Percentiles rank a stretch among this genome's conserved stretches.
Conservation (phyloP, 441 rosid genomes). For the Gossypium aridum region DNA sequence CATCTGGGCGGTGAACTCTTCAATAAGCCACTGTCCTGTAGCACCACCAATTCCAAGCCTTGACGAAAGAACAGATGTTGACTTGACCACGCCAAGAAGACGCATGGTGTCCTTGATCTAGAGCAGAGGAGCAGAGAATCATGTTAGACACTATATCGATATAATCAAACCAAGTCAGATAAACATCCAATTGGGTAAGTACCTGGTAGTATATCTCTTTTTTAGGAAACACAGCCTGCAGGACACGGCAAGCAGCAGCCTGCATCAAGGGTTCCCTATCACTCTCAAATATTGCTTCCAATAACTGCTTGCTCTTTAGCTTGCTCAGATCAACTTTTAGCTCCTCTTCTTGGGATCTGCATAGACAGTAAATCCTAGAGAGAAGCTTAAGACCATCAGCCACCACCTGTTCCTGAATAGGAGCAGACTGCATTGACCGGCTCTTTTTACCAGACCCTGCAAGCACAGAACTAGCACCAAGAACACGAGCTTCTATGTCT, state of each 20-base stretch:
- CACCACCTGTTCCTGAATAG: conserved; percentile 89
- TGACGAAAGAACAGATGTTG: conserved; percentile 68
- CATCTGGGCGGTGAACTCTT: conserved; percentile 97
- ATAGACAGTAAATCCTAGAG: conserved; percentile 59
- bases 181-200: conserved; percentile 13
- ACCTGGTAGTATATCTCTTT: conserved; percentile 93
- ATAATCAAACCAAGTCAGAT: neutral
- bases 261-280: conserved; percentile 89
- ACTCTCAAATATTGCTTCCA: conserved; percentile 88
- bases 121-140: conserved; percentile 20
- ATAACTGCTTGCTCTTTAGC: conserved; percentile 78
- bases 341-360: conserved; percentile 61
- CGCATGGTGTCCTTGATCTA: conserved; percentile 96
- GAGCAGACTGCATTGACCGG: conserved; percentile 61
- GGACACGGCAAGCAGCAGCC: conserved; percentile 85
- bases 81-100: conserved; percentile 95
- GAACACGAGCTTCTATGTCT: conserved; percentile 97
- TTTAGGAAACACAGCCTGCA: conserved; percentile 84
- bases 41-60: conserved; percentile 79
- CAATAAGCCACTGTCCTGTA: conserved; percentile 81
- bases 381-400: conserved; percentile 95
- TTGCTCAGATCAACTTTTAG: conserved; percentile 44
- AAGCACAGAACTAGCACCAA: conserved; percentile 70
- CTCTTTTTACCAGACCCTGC: conserved; percentile 71
- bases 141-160: conserved; percentile 14